Conservation (phyloP, 805 yeast genomes). For the Candida pseudofarinosa region DNA sequence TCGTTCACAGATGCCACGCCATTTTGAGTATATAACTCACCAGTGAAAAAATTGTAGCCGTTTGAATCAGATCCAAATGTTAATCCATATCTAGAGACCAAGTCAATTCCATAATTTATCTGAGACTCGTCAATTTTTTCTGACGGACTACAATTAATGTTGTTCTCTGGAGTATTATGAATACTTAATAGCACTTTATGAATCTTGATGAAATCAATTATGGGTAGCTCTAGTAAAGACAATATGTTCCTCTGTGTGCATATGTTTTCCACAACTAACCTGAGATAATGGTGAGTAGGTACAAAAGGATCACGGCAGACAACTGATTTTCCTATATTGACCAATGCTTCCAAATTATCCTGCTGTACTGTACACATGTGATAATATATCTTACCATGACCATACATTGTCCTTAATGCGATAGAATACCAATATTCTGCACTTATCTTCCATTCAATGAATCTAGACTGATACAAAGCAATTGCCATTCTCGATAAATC, state of each 20-base stretch:
- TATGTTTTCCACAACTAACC: constrained; percentile 75
- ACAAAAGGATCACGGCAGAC: constrained; percentile 80
- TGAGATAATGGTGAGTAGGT: constrained; percentile 74
- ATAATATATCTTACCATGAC: constrained; percentile 82
- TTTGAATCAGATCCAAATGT: constrained; percentile 67
- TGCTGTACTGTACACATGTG: constrained; percentile 87
- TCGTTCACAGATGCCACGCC: constrained; percentile 28
- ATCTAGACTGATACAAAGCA: constrained; percentile 73
- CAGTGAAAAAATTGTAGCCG: constrained; percentile 58
- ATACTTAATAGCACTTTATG: constrained; percentile 65
- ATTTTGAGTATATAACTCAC: constrained; percentile 33
- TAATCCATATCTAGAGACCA: constrained; percentile 60
- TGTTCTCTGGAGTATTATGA: constrained; percentile 18
- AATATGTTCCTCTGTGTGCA: constrained; percentile 60
- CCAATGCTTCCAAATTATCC: constrained; percentile 71
- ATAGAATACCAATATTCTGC: constrained; percentile 81
- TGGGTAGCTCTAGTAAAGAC: constrained; percentile 56
- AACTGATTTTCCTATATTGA: constrained; percentile 74
- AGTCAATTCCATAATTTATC: constrained; percentile 51
- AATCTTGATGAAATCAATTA: constrained; percentile 59
- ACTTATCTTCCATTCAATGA: constrained; percentile 80
- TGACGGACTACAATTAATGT: constrained; percentile 8
- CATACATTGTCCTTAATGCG: constrained; percentile 69
- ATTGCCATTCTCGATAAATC: constrained; percentile 86
- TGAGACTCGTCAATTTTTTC: constrained; percentile 40